Percentiles rank a stretch among this genome's conserved stretches.
Evolutionary conservation across 129 eudicot genomes (phyloP).

Genomic region (Artemisia annua): DNA sequence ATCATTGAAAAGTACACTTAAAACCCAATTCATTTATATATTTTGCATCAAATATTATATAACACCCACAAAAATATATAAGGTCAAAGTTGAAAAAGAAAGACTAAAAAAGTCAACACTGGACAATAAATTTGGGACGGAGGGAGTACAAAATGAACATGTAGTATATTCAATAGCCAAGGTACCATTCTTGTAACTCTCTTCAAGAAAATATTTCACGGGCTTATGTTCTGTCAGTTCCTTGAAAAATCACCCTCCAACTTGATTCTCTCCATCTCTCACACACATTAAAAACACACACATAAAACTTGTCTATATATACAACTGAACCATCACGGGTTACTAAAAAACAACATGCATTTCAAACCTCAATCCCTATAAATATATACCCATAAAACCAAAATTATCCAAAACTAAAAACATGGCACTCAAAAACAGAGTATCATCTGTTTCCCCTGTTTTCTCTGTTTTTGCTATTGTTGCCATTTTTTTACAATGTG

Average conservation of each 20-base stretch:
- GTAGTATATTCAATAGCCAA: too few species aligned
- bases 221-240: constrained; percentile 21
- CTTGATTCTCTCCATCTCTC: constrained; percentile 31
- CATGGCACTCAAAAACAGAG: constrained; percentile 62
- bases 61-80: too few species aligned
- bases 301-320: constrained; percentile 20
- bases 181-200: constrained; percentile 8
- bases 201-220: constrained; percentile 30
- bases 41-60: too few species aligned
- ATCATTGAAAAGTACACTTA: too few species aligned
- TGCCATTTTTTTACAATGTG: constrained; percentile 9
- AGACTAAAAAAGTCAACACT: too few species aligned
- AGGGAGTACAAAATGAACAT: too few species aligned
- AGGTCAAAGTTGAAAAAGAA: too few species aligned
- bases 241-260: constrained; percentile 32
- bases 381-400: constrained; percentile 32
- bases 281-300: constrained; percentile 27
- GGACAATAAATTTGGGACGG: too few species aligned
- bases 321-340: constrained; percentile 49
- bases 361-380: constrained; percentile 35
- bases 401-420: not conserved
- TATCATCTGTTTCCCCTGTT: constrained; percentile 24
- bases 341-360: constrained; percentile 46
- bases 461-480: constrained; percentile 50
- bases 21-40: too few species aligned